phyloP scores from a whole-genome alignment of 768 basidiomycete genomes.

The Clitopilus passeckerianus region DNA sequence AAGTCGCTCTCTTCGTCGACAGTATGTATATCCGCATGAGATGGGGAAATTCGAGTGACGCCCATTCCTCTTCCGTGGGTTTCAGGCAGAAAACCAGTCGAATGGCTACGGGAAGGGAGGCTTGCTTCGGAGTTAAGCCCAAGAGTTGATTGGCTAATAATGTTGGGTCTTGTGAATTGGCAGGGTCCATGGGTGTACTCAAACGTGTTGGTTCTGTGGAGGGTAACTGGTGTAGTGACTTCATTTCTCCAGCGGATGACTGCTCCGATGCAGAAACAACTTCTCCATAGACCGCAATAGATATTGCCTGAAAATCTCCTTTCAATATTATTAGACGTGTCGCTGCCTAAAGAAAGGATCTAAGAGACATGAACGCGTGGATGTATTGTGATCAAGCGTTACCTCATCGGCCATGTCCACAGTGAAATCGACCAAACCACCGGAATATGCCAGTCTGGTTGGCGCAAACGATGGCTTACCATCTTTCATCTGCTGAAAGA shows the following conservation, averaged over 20 bases:
- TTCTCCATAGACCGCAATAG: constrained; percentile 61
- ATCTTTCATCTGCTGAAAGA: constrained; percentile 55
- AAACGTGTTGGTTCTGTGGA: constrained; percentile 31
- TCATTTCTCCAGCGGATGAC: constrained; percentile 20
- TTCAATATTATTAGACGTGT: constrained; percentile 80
- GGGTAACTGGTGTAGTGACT: constrained; percentile 41
- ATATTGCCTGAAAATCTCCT: constrained; percentile 64
- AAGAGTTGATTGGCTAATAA: constrained; percentile 58
- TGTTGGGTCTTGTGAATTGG: constrained; percentile 55
- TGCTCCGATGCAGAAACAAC: constrained; percentile 38
- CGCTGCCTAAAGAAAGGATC: constrained; percentile 40
- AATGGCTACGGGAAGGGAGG: constrained; percentile 59
- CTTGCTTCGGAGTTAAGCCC: constrained; percentile 53
- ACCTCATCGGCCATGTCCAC: constrained; percentile 73
- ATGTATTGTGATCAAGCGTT: constrained; percentile 13
- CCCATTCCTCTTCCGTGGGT: constrained; percentile 77
- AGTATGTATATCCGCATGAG: constrained; percentile 59
- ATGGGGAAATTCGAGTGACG: constrained; percentile 67
- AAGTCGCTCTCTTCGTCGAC: constrained; percentile 46
- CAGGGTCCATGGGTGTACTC: constrained; percentile 52
- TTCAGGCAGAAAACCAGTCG: constrained; percentile 79
- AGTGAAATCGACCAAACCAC: constrained; percentile 58
- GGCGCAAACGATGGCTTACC: constrained; percentile 66
- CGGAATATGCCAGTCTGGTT: constrained; percentile 67
- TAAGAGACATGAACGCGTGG: background rate